These are phyloP conservation scores for Calonectria honghensis DNA, from an alignment of 2,329 filamentous ascomycete species.

Conservation along the genomic window DNA sequence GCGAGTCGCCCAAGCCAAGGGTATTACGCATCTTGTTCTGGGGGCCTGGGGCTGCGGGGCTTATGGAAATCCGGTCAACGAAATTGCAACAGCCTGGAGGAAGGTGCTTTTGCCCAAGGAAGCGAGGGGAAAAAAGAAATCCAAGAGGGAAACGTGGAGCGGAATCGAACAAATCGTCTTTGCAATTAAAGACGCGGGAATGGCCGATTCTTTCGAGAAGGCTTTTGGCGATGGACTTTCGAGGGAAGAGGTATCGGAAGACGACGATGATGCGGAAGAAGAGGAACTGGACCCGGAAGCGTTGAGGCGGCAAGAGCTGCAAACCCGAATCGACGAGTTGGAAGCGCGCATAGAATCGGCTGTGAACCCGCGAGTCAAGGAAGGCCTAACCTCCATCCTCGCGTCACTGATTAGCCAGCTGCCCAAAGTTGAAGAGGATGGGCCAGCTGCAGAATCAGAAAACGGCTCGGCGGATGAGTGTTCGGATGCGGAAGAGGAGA, in stretches of 20 bases:
- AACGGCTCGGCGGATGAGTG: neutral
- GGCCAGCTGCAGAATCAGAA: neutral
- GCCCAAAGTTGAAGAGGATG: neutral
- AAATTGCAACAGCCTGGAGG: constrained; percentile 74
- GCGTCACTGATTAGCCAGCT: constrained; percentile 17
- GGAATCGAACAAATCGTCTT: constrained; percentile 70
- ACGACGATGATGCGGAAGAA: neutral
- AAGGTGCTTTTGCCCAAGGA: constrained; percentile 55
- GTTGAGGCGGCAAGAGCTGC: constrained; percentile 36
- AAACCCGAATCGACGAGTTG: constrained; percentile 45
- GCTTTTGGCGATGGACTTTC: constrained; percentile 64
- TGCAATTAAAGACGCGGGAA: constrained; percentile 71
- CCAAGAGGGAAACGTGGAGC: constrained; percentile 47
- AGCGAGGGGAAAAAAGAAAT: constrained; percentile 44
- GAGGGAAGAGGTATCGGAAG: neutral
- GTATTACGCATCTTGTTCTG: constrained; percentile 70
- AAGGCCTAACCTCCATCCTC: constrained; percentile 19
- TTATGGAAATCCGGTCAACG: constrained; percentile 76
- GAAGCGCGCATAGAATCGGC: constrained; percentile 41
- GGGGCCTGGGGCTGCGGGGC: constrained; percentile 81
- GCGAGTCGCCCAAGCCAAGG: constrained; percentile 68
- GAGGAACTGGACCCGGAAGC: constrained; percentile 30
- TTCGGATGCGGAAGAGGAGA: neutral
- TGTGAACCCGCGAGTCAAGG: constrained; percentile 39
- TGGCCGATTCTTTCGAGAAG: constrained; percentile 71